These are phyloP conservation scores for Vitis rupestris DNA, from an alignment of 164 flowering plant species.

Conservation along the genomic window DNA sequence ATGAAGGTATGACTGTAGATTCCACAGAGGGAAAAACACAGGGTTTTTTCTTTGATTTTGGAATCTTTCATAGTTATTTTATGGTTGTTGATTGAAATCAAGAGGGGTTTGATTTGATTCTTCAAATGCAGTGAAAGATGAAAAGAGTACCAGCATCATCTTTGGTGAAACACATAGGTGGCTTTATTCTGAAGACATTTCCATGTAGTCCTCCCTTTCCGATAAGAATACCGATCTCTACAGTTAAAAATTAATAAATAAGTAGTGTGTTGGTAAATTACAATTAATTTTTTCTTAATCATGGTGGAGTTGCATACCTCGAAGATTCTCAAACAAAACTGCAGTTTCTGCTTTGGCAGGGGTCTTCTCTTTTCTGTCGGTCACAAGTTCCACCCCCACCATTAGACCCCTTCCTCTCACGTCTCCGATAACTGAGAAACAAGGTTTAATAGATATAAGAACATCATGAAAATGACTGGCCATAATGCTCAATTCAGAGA, in stretches of 20 bases:
- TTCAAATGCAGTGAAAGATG: background rate
- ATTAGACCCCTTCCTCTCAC: slow-evolving; percentile 94
- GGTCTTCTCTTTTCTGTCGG: slow-evolving; percentile 80
- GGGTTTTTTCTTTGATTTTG: background rate
- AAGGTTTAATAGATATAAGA: background rate
- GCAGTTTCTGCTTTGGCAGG: slow-evolving; percentile 93
- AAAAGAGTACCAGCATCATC: slow-evolving; percentile 79
- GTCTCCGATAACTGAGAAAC: slow-evolving; percentile 81
- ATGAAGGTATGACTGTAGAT: background rate
- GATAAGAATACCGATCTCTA: slow-evolving; percentile 85
- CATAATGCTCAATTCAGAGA: too few species aligned
- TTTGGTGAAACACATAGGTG: slow-evolving; percentile 94
- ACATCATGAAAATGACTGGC: too few species aligned
- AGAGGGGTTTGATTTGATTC: background rate
- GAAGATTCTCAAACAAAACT: slow-evolving; percentile 74
- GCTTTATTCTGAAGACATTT: slow-evolving; percentile 90
- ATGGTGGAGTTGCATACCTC: slow-evolving; percentile 44
- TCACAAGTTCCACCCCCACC: slow-evolving; percentile 91
- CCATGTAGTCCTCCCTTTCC: slow-evolving; percentile 97
- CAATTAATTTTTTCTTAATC: too few species aligned
- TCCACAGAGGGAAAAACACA: too few species aligned
- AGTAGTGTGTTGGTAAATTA: background rate
- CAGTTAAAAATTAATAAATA: slow-evolving; percentile 14
- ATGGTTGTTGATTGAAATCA: background rate
- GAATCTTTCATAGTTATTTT: background rate